Evolutionary conservation across 179 eudicot species (phyloP).

Genomic region (Dionaea muscipula): DNA sequence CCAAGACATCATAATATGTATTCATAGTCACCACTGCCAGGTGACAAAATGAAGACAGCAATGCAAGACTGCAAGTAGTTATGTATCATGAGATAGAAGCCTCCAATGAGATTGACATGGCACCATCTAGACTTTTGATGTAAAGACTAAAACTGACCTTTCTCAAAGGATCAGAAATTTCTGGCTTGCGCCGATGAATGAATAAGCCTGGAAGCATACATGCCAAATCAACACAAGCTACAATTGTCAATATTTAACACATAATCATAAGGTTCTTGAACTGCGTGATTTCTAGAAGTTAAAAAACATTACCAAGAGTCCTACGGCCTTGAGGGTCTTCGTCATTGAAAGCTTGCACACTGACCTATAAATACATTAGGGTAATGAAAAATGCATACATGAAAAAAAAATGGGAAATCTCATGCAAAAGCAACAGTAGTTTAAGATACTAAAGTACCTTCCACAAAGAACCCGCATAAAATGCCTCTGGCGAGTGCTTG

Average conservation of each 20-base stretch:
- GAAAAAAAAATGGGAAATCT: not conserved
- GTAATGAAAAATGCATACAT: constrained; percentile 5
- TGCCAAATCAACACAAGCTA: constrained; percentile 4
- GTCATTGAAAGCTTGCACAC: constrained; percentile 93
- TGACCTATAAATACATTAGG: constrained; percentile 44
- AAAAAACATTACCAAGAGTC: constrained; percentile 58
- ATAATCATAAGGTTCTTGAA: not conserved
- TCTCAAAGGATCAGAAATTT: constrained; percentile 51
- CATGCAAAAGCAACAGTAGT: not conserved
- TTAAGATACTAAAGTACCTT: constrained; percentile 35
- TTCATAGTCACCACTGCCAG: no score
- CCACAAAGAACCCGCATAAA: constrained; percentile 99
- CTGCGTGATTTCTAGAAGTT: not conserved
- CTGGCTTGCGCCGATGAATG: constrained; percentile 96
- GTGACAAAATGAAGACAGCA: no score
- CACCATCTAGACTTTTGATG: not conserved
- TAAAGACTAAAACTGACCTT: constrained; percentile 44
- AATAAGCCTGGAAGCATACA: constrained; percentile 53
- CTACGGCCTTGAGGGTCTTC: constrained; percentile 99
- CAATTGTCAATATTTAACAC: not conserved
- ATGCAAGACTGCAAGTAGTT: no score
- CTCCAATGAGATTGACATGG: no score
- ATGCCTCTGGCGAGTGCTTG: constrained; percentile 89
- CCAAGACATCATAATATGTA: no score
- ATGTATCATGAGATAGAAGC: no score